Evolutionary conservation across 495 filamentous ascomycete genomes (phyloP), one percentile per base, ranked within the genome.

Genomic region (Podospora anserina): DNA sequence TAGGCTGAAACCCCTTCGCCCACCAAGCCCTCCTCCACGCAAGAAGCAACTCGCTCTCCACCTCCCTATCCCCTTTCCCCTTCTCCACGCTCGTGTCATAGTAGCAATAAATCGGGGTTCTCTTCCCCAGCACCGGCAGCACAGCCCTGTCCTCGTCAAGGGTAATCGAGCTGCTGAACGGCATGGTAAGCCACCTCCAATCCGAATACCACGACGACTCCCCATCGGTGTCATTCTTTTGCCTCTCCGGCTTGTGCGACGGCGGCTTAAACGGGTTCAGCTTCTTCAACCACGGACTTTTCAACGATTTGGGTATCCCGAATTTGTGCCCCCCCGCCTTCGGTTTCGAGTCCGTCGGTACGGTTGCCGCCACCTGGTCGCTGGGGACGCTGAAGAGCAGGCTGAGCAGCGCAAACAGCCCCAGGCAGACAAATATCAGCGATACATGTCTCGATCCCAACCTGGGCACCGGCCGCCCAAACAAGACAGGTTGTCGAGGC

Each of bases 1-100:
- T 83, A 1, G 95, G 95, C 63, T 84, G 88, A 76, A 99, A 97
- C 6, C 95, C 95, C 70, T 94, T 86, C 15, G 93, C 93, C 88
- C 91, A 97, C 91, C 93, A 97, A 7, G 94, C 95, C 63, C 93
- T 84, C 65, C 93, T 86, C 95, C 95, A 99, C 65, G 90, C 87
- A 64, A 96, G 84, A 53, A 99, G 81, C 59, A 99, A 80, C 71
- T 89, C 86, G 70, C 88, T 88, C 74, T 98, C 91, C 4, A 91
- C 90, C 34, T 88, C 85, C 68, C 87, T 85, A 54, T 82, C 82
- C 15, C 82, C 82, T 64, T 84, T 82, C 57, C 88, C 87, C 70
- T 88, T 86, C 69, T 90, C 84, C 65, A 84, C 75, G 6, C 84
- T 87, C 23, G 86, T 79, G 70, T 97, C 92, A 75, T 96, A 97